phyloP scores from a whole-genome alignment of 1,284 basidiomycete genomes.

The Ceratobasidium sp. region DNA sequence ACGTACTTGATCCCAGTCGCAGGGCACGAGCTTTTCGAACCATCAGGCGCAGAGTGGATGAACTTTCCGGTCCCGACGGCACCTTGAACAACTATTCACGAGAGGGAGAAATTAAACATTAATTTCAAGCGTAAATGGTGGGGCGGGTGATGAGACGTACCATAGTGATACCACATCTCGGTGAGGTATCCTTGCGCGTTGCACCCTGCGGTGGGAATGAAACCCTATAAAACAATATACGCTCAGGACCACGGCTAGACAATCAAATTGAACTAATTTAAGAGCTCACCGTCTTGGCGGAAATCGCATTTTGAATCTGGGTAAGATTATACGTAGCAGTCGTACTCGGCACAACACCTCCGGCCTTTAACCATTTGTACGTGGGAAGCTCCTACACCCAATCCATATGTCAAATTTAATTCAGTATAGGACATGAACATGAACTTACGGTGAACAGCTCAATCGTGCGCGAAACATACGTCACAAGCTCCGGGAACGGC shows the following conservation, averaged over 20 bases:
- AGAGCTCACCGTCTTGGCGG: conserved; percentile 15
- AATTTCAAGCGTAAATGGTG: not conserved
- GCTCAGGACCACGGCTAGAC: not conserved
- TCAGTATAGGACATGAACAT: not conserved
- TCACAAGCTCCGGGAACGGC: conserved; percentile 51
- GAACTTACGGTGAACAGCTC: conserved; percentile 47
- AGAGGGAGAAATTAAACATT: not conserved
- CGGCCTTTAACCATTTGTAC: conserved; percentile 56
- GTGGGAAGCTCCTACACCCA: conserved; percentile 52
- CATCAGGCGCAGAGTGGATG: conserved; percentile 41
- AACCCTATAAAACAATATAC: not conserved
- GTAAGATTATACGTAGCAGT: conserved; percentile 55
- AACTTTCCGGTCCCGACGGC: conserved; percentile 37
- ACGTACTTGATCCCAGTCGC: conserved; percentile 44
- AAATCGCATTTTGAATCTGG: conserved; percentile 51
- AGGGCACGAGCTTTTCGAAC: conserved; percentile 39
- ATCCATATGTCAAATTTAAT: not conserved
- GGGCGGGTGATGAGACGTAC: not conserved
- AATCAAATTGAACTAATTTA: not conserved
- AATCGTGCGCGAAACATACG: conserved; percentile 52
- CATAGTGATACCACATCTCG: conserved; percentile 46
- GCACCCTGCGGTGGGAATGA: conserved; percentile 41
- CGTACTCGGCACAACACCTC: conserved; percentile 55
- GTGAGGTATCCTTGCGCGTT: conserved; percentile 33
- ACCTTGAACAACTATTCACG: conserved; percentile 34